Evolutionary conservation across 2,329 filamentous ascomycete genomes (phyloP).

Genomic region (Claviceps spartinae): DNA sequence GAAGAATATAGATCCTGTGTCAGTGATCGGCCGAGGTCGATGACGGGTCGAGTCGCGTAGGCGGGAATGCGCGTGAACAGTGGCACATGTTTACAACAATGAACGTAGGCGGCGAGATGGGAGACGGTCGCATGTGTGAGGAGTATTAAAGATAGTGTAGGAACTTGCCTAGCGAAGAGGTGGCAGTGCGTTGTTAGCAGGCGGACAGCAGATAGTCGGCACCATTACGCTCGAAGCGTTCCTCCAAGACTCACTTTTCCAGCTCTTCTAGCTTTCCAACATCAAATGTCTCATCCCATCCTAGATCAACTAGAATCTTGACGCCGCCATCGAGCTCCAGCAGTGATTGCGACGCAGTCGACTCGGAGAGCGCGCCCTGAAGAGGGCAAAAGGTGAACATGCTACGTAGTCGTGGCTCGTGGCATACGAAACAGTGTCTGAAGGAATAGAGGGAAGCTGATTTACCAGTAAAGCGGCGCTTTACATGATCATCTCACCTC

Average conservation of each 20-base stretch:
- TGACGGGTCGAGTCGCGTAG: slow-evolving; percentile 87
- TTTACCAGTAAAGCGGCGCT: not conserved
- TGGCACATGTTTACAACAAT: slow-evolving; percentile 94
- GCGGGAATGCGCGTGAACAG: slow-evolving; percentile 84
- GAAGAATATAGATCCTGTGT: slow-evolving; percentile 88
- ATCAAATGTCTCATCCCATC: slow-evolving; percentile 91
- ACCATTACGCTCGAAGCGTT: not conserved
- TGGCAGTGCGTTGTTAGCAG: slow-evolving; percentile 11
- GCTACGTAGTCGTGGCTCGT: slow-evolving; percentile 17
- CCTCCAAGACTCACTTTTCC: slow-evolving; percentile 55
- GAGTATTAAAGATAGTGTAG: slow-evolving; percentile 83
- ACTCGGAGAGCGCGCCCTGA: slow-evolving; percentile 79
- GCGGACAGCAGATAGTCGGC: not conserved
- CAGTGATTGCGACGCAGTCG: slow-evolving; percentile 82
- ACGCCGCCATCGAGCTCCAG: slow-evolving; percentile 93
- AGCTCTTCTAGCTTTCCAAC: slow-evolving; percentile 69
- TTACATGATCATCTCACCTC: slow-evolving; percentile 1
- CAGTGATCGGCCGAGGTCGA: slow-evolving; percentile 80
- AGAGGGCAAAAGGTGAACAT: slow-evolving; percentile 98
- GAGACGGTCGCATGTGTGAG: slow-evolving; percentile 86
- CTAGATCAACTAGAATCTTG: slow-evolving; percentile 87
- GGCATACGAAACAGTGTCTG: not conserved
- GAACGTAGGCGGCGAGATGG: slow-evolving; percentile 85
- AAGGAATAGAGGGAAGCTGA: not conserved
- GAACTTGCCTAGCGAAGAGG: slow-evolving; percentile 55